Conservation (phyloP, 345 rosid species). For the Bretschneidera sinensis region DNA sequence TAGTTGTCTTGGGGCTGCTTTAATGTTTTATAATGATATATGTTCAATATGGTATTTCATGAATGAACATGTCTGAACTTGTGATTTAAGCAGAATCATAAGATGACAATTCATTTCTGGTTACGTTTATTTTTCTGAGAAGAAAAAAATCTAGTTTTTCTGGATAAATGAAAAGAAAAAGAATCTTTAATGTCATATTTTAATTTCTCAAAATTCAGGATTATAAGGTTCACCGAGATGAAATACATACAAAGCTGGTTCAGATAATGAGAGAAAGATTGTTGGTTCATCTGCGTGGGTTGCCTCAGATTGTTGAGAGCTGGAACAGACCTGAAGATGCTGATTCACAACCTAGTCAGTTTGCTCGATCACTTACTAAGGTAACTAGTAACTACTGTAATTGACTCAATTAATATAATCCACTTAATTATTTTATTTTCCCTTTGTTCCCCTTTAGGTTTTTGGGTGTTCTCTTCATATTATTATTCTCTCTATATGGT, state of each 20-base stretch:
- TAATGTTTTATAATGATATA: no score
- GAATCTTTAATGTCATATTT: neutral
- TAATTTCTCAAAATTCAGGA: constrained; percentile 41
- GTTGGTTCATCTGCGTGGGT: constrained; percentile 71
- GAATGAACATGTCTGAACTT: no score
- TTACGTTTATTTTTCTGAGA: no score
- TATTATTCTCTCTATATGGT: neutral
- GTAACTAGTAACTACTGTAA: constrained; percentile 33
- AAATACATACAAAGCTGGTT: constrained; percentile 93
- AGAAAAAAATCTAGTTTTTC: neutral
- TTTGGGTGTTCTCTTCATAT: no score
- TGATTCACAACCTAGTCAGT: constrained; percentile 76
- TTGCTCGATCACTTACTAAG: constrained; percentile 86
- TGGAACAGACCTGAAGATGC: constrained; percentile 87
- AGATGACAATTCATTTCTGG: no score
- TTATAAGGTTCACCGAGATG: constrained; percentile 92
- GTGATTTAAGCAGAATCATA: no score
- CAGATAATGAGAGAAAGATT: constrained; percentile 99
- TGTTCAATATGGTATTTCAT: no score
- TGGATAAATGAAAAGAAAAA: neutral
- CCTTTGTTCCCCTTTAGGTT: no score
- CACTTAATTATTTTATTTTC: neutral
- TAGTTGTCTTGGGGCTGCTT: no score
- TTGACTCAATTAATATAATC: neutral
- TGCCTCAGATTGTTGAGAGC: constrained; percentile 81